phyloP scores from a whole-genome alignment of 345 rosid species.

The Corchorus olitorius region DNA sequence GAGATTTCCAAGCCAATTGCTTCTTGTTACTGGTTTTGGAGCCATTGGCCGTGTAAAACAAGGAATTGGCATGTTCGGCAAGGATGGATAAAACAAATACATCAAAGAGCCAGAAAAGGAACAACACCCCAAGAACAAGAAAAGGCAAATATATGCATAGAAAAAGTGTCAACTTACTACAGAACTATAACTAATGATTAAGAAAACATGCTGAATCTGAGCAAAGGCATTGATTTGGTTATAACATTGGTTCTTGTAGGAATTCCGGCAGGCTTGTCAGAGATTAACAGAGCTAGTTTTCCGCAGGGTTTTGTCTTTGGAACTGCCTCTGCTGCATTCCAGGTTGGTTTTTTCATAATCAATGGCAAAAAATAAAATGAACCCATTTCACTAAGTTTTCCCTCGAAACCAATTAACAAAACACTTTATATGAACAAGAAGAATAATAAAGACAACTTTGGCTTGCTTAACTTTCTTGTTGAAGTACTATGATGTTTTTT shows the following conservation, averaged over 20 bases:
- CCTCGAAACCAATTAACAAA: too few relatives aligned
- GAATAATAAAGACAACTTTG: too few relatives aligned
- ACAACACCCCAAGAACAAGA: too few relatives aligned
- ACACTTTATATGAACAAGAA: too few relatives aligned
- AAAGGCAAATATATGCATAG: too few relatives aligned
- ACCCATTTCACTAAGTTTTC: neutral
- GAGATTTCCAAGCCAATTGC: too few relatives aligned
- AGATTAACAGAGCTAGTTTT: slow-evolving; percentile 45
- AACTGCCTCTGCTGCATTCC: slow-evolving; percentile 59
- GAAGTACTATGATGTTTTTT: neutral
- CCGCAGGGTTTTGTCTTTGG: slow-evolving; percentile 59
- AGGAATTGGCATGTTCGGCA: too few relatives aligned
- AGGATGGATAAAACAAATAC: too few relatives aligned
- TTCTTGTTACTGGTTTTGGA: too few relatives aligned
- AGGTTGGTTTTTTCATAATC: slow-evolving; percentile 31
- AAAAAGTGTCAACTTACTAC: neutral
- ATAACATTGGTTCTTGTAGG: slow-evolving; percentile 18
- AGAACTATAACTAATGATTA: neutral
- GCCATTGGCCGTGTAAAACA: too few relatives aligned
- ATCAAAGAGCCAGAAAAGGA: too few relatives aligned
- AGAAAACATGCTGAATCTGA: slow-evolving; percentile 13
- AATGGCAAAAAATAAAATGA: neutral
- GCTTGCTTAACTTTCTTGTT: too few relatives aligned
- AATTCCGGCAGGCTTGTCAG: slow-evolving; percentile 30
- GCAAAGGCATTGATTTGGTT: slow-evolving; percentile 22